These are phyloP conservation scores for Colletotrichum navitas DNA, from an alignment of 2,329 filamentous ascomycete genomes.

Conservation along the genomic window DNA sequence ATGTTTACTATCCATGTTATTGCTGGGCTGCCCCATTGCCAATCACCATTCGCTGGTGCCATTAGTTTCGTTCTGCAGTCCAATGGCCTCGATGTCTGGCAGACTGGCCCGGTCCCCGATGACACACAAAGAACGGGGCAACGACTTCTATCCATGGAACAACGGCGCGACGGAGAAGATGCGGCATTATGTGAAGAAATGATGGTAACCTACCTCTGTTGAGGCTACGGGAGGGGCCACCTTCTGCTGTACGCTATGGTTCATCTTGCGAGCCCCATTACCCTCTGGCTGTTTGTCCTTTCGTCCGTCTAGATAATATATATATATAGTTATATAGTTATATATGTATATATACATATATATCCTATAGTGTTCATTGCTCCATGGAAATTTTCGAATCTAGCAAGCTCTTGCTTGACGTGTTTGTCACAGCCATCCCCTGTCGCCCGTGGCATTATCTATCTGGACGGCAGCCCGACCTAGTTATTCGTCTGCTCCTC, in stretches of 20 bases:
- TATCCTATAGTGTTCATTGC: not conserved
- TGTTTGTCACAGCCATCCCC: not conserved
- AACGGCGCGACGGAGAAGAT: constrained; percentile 6
- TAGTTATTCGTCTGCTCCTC: constrained; percentile 1
- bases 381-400: not conserved
- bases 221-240: constrained; percentile 12
- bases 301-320: no score
- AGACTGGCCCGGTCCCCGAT: constrained; percentile 23
- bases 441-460: not conserved
- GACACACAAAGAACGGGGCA: constrained; percentile 35
- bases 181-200: not conserved
- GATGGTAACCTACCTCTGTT: not conserved
- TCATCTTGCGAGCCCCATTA: constrained; percentile 16
- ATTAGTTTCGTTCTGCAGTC: constrained; percentile 2
- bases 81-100: constrained; percentile 24
- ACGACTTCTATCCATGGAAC: constrained; percentile 6
- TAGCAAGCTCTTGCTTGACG: not conserved
- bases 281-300: not conserved
- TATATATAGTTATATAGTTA: no score
- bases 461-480: constrained; percentile 9
- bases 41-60: constrained; percentile 3
- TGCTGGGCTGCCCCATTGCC: constrained; percentile 16
- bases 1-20: constrained; percentile 30
- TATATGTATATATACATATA: no score
- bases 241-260: constrained; percentile 23